Base-by-base conservation (phyloP, 2,329 filamentous ascomycete genomes). In the Aspergillus carbonarius region DNA sequence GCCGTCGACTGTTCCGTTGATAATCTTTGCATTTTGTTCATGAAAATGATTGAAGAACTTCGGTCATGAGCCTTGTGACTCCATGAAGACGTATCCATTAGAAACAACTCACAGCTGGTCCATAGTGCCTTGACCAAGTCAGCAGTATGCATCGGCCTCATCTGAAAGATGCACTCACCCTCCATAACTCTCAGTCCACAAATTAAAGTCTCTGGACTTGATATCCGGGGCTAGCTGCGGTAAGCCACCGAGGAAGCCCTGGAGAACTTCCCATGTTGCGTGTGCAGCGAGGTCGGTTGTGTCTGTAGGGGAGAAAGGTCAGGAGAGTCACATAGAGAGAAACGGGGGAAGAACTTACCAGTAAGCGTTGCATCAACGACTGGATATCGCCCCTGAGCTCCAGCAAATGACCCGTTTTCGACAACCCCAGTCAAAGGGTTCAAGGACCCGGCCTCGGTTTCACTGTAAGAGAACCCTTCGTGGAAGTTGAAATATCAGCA, bases 31-130 rank as follows among this genome's bases (percentile, higher is more conserved):
- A 60, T 86, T 87, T 64, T 87, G 81, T 20, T 84, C 74, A 54
- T 83, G 78, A 69, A 87, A 86, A 68, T 85, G 81, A 56, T 80
- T 78, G 72, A 79, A 84, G 72, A 86, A 86, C 69, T 72, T 40
- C 1, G n/a, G 3, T 13, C 8, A 46, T 67, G 69, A 70, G 60
- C 18, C 47, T 10, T 8, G 3, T n/a, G 44, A 6, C 7, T n/a
- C 8, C 20, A 49, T 23, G 12, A 23, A 7, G 52, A 15, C n/a
- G 18, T 17, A 54, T 13, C 37, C 40, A 58, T 32, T 12, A 1
- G 18, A 32, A 8, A 20, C 17, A 55, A 64, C 69, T 63, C 48
- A 72, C 70, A 18, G 79, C 75, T 7, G 82, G 81, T 4, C 81
- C 81, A 60, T 83, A 82, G 64, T 83, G 81, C 44, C 81, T 79